Evolutionary conservation across 495 filamentous ascomycete genomes (phyloP), one percentile per base, ranked within the genome.

Genomic region (Podospora comata): DNA sequence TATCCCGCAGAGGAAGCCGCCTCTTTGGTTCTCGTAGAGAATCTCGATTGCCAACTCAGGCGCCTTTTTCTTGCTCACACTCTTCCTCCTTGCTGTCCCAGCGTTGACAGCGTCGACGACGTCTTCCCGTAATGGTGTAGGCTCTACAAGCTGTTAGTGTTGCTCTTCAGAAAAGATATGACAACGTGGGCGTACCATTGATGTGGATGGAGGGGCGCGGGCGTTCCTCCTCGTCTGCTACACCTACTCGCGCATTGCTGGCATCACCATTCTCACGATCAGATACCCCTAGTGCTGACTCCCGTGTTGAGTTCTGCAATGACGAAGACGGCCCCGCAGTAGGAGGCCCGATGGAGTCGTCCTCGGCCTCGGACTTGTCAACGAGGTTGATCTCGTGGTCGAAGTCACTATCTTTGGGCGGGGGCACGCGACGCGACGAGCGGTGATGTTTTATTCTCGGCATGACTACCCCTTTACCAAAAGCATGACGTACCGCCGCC

Each of bases 11-110:
- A 94, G 79, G 74, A 97, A 97, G 44, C 84, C 80, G 20, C 92
- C 92, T 19, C 92, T 83, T 75, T 96, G 89, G 75, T 99, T 98
- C 78, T 99, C 96, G 75, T 97, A 97, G 7, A 99, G 85, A 13
- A 97, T 86, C 68, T 99, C 96, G 32, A 99, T 86, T 15, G 82
- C 86, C 3, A 86, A 79, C 69, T 91, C 89, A 26, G 72, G 72
- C 7, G 73, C 69, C 68, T 72, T 77, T 68, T 66, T 60, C 28
- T 54, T 67, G 28, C 63, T n/a, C 26, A 56, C 63, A 65, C 15
- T 67, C 68, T 66, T 57, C 23, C 53, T 9, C 15, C 28, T 67
- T 19, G 60, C 58, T 9, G 19, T 7, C 28, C 53, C 4, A 15
- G 6, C 20, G 32, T 23, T 23, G 20, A 53, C 18, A 16, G 23